Evolutionary conservation across 441 rosid genomes (phyloP).

Genomic region (Geranium incanum): DNA sequence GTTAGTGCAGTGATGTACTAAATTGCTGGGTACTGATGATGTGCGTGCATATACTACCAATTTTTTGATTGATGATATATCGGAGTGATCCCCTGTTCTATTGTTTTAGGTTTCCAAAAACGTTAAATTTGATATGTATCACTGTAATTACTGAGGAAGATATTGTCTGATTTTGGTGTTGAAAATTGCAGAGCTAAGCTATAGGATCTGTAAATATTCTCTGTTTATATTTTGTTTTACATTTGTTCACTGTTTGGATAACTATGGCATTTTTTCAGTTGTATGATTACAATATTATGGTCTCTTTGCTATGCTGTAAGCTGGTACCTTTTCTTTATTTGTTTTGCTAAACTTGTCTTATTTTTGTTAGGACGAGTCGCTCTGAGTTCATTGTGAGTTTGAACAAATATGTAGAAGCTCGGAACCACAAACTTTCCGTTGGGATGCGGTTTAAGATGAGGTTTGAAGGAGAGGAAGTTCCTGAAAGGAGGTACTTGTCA

Average conservation of each 20-base stretch:
- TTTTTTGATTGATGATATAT: neutral
- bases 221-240: neutral
- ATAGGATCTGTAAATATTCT: neutral
- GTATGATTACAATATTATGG: neutral
- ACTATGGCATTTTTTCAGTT: neutral
- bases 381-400: slow-evolving; percentile 92
- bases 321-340: neutral
- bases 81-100: neutral
- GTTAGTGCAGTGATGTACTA: neutral
- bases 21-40: neutral
- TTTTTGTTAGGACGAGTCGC: slow-evolving; percentile 70
- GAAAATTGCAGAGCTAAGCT: neutral
- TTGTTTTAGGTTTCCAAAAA: neutral
- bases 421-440: slow-evolving; percentile 66
- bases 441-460: slow-evolving; percentile 99
- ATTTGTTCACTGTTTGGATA: neutral
- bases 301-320: neutral
- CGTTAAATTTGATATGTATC: neutral
- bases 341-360: slow-evolving; percentile 7
- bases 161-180: neutral
- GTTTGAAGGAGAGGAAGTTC: slow-evolving; percentile 98
- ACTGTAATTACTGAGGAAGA: neutral
- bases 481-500: slow-evolving; percentile 72
- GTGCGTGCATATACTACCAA: neutral
- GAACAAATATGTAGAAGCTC: slow-evolving; percentile 90